Percentiles rank a stretch among this genome's conserved stretches.
These are phyloP conservation scores for Crithidia fasciculata DNA, from an alignment of 208 protist genomes.

Conservation along the genomic window DNA sequence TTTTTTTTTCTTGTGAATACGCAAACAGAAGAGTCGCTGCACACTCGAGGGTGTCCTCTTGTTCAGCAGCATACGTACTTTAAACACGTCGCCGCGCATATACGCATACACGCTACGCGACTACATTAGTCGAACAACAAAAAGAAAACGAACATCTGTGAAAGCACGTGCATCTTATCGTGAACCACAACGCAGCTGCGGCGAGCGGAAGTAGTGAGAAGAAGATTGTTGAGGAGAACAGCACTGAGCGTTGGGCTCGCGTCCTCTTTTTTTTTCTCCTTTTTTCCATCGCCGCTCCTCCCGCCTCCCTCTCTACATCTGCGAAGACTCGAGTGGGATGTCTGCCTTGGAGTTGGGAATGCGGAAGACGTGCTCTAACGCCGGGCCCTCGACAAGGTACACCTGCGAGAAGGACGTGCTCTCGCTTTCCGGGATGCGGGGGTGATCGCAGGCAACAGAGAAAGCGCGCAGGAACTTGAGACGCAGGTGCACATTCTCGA, in stretches of 20 bases:
- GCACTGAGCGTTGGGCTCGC: background rate
- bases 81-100: no score
- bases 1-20: no score
- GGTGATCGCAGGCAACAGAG: conserved; percentile 71
- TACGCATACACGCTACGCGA: no score
- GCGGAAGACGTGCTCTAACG: conserved; percentile 37
- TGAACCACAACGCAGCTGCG: background rate
- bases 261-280: background rate
- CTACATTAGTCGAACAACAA: background rate
- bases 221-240: background rate
- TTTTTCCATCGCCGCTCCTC: background rate
- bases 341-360: conserved; percentile 12
- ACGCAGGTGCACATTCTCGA: conserved; percentile 48
- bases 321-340: background rate
- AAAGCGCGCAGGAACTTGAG: conserved; percentile 69
- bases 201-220: background rate
- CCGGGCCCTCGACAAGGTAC: conserved; percentile 63
- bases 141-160: background rate
- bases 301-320: background rate
- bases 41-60: no score
- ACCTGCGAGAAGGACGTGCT: conserved; percentile 63
- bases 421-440: conserved; percentile 59
- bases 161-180: background rate
- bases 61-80: no score
- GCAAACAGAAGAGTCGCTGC: no score